Percentiles rank a stretch among this genome's conserved stretches.
Conservation (phyloP, 2,329 filamentous ascomycete species). For the Verticillium klebahnii region DNA sequence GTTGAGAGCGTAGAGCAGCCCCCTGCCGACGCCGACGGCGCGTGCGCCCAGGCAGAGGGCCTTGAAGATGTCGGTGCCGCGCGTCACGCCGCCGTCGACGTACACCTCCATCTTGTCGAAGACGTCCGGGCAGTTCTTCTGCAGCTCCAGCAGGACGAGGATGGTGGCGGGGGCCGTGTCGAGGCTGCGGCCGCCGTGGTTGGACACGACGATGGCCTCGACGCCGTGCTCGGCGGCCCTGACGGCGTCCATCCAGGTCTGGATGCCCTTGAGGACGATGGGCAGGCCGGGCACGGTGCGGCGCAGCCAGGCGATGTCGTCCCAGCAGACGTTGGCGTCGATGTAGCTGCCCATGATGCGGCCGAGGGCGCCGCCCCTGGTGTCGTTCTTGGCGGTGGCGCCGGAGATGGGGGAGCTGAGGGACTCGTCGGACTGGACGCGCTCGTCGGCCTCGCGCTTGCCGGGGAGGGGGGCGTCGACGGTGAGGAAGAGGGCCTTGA, state of each 20-base stretch:
- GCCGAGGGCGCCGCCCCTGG: constrained; percentile 49
- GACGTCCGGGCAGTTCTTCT: constrained; percentile 54
- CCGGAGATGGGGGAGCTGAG: constrained; percentile 45
- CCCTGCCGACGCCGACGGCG: constrained; percentile 59
- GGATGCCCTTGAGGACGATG: constrained; percentile 66
- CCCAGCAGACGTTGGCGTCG: constrained; percentile 54
- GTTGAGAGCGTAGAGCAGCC: constrained; percentile 54
- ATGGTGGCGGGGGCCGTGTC: constrained; percentile 51
- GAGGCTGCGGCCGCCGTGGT: constrained; percentile 61
- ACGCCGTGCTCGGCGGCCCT: constrained; percentile 54
- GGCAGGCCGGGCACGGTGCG: constrained; percentile 47
- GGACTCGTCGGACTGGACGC: constrained; percentile 42
- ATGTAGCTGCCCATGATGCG: constrained; percentile 53
- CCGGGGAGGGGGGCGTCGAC: constrained; percentile 53
- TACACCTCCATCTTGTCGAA: constrained; percentile 57
- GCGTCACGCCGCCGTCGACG: constrained; percentile 60
- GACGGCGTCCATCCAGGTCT: constrained; percentile 59
- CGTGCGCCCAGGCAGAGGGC: constrained; percentile 60
- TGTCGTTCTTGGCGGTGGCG: constrained; percentile 43
- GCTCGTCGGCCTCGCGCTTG: constrained; percentile 46
- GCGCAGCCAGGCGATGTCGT: constrained; percentile 62
- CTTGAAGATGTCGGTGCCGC: constrained; percentile 65
- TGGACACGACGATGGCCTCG: constrained; percentile 65
- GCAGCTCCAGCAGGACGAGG: constrained; percentile 58
- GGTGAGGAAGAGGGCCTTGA: constrained; percentile 53